phyloP scores from a whole-genome alignment of 1,139 yeast species.

The Taiozyma sp. region DNA sequence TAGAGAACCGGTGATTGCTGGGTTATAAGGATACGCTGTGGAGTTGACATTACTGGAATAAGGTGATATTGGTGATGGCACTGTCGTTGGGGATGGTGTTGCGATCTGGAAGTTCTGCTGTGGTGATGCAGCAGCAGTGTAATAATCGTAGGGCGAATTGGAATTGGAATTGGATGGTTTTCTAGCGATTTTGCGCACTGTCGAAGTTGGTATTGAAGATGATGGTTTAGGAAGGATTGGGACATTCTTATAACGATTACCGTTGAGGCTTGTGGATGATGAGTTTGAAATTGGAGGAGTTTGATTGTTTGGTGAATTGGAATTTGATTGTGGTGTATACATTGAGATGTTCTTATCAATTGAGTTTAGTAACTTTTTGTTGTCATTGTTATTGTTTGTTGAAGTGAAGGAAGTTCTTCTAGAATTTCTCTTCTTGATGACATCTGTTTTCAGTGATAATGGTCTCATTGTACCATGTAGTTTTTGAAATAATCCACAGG shows the following conservation, averaged over 20 bases:
- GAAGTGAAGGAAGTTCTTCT: conserved; percentile 25
- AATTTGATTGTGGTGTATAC: conserved; percentile 11
- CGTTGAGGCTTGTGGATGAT: neutral
- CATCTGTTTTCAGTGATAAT: conserved; percentile 84
- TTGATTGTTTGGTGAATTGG: conserved; percentile 8
- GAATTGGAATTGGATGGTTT: conserved; percentile 8
- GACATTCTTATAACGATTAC: conserved; percentile 19
- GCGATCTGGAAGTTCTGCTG: conserved; percentile 9
- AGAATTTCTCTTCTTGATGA: conserved; percentile 72
- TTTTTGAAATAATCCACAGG: conserved; percentile 91
- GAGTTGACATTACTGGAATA: conserved; percentile 5
- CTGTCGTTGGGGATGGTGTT: conserved; percentile 21
- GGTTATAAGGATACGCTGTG: neutral
- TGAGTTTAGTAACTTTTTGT: conserved; percentile 12
- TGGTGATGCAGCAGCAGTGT: conserved; percentile 4
- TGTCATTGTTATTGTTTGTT: conserved; percentile 5
- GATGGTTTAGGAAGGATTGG: conserved; percentile 24
- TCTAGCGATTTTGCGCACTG: conserved; percentile 1
- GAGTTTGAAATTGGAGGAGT: neutral
- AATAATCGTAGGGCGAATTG: conserved; percentile 16
- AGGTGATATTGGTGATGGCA: conserved; percentile 22
- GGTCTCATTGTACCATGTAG: conserved; percentile 95
- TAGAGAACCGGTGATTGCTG: conserved; percentile 10
- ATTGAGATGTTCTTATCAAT: conserved; percentile 19
- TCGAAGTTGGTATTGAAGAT: conserved; percentile 10